Conservation (phyloP, 1,284 basidiomycete genomes). For the Boletus mariae region DNA sequence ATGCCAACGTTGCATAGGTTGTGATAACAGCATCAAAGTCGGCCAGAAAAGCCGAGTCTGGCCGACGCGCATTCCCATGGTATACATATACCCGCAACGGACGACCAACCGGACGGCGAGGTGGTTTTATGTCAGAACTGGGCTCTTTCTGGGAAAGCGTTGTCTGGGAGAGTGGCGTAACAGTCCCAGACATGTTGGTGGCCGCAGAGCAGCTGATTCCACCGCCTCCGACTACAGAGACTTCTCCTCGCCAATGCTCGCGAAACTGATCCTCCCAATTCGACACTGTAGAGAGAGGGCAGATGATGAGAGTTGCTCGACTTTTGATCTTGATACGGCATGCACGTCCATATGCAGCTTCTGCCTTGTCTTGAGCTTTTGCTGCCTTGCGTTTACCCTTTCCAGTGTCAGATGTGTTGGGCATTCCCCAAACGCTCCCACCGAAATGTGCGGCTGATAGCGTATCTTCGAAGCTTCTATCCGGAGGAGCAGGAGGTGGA, state of each 20-base stretch:
- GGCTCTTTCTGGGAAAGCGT: conserved; percentile 35
- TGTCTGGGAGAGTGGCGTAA: conserved; percentile 22
- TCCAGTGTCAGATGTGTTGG: conserved; percentile 42
- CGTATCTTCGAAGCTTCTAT: conserved; percentile 37
- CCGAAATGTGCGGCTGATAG: conserved; percentile 65
- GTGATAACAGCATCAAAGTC: conserved; percentile 98
- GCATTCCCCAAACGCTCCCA: conserved; percentile 83
- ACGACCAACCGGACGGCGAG: conserved; percentile 39
- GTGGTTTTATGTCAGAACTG: conserved; percentile 35
- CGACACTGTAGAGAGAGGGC: conserved; percentile 92
- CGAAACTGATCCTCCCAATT: conserved; percentile 99
- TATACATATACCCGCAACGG: conserved; percentile 88
- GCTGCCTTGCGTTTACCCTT: conserved; percentile 64
- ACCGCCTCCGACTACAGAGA: conserved; percentile 77
- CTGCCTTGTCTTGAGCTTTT: conserved; percentile 62
- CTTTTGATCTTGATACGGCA: conserved; percentile 77
- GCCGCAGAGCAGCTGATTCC: conserved; percentile 35
- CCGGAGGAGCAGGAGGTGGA: conserved; percentile 39
- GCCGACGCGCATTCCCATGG: conserved; percentile 87
- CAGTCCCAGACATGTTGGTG: conserved; percentile 18
- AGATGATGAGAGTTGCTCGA: conserved; percentile 93
- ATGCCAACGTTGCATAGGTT: conserved; percentile 93
- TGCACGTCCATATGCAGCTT: conserved; percentile 63
- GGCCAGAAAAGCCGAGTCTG: conserved; percentile 81
- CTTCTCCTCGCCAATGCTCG: conserved; percentile 90